These are phyloP conservation scores for Tulasnella sp. DNA, from an alignment of 768 basidiomycete genomes.

Conservation along the genomic window DNA sequence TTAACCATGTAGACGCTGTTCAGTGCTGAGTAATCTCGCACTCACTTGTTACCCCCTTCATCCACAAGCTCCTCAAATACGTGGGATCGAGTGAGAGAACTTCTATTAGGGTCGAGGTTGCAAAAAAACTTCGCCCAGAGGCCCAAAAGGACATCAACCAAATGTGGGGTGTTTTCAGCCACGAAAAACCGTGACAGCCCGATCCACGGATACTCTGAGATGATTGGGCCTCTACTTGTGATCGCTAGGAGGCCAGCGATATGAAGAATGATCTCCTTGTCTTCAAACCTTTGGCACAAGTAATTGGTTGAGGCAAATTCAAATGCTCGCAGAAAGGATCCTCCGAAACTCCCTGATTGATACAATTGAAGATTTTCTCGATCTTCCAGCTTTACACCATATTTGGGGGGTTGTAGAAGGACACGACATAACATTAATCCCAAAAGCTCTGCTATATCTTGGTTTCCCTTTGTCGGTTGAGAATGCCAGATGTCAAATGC, in stretches of 20 bases:
- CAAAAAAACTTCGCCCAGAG: background rate
- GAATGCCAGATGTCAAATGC: background rate
- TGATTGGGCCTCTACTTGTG: background rate
- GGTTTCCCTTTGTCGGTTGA: background rate
- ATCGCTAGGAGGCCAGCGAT: background rate
- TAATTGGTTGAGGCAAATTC: background rate
- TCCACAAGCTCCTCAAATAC: too few species aligned
- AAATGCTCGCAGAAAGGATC: background rate
- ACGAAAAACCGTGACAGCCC: background rate
- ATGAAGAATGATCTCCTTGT: background rate
- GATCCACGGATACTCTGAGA: background rate
- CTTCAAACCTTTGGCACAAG: background rate
- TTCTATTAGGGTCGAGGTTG: too few species aligned
- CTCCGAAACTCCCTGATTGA: background rate
- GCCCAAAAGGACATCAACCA: background rate
- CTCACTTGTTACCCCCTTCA: too few species aligned
- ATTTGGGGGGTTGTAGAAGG: background rate
- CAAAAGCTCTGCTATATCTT: background rate
- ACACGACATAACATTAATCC: background rate
- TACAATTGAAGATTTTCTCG: accelerated
- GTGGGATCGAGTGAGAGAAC: too few species aligned
- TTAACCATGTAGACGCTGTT: too few species aligned
- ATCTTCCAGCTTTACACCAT: background rate
- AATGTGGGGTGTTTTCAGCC: background rate
- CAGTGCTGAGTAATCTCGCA: too few species aligned